Percentiles rank a stretch among this genome's conserved stretches.
phyloP scores from a whole-genome alignment of 164 flowering plant genomes.

The Protea cynaroides region DNA sequence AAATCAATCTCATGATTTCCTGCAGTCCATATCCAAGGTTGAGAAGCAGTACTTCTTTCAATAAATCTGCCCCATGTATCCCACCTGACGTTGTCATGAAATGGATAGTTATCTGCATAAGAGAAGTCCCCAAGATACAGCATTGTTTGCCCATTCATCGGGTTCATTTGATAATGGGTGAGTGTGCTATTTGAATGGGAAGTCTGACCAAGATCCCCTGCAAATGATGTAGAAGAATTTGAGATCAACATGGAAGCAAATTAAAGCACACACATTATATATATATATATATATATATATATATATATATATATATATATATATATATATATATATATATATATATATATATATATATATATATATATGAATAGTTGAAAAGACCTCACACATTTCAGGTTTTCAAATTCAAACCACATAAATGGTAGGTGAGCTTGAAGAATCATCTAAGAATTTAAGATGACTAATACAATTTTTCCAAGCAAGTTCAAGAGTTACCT shows the following conservation, averaged over 20 bases:
- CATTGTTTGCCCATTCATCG: constrained; percentile 48
- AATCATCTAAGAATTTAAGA: no score
- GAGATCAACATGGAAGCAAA: constrained; percentile 10
- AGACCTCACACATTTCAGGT: no score
- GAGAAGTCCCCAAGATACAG: constrained; percentile 74
- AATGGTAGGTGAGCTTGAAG: no score
- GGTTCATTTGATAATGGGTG: constrained; percentile 52
- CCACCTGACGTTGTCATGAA: constrained; percentile 69
- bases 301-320: no score
- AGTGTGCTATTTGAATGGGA: constrained; percentile 61
- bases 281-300: no score
- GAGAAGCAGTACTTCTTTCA: constrained; percentile 72
- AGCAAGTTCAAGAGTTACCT: constrained; percentile 28
- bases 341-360: no score
- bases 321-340: background rate
- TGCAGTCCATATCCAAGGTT: constrained; percentile 92
- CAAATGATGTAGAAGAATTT: background rate
- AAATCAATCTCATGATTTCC: constrained; percentile 88
- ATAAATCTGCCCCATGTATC: constrained; percentile 79
- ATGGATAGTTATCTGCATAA: constrained; percentile 65
- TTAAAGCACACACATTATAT: background rate
- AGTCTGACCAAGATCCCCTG: constrained; percentile 89
- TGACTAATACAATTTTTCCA: no score
- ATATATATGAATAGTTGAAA: no score
- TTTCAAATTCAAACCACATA: no score